Percentiles rank a stretch among this genome's conserved stretches.
Conservation (phyloP, 225 moss, liverwort and hornwort species). For the Physcomitrium patens region DNA sequence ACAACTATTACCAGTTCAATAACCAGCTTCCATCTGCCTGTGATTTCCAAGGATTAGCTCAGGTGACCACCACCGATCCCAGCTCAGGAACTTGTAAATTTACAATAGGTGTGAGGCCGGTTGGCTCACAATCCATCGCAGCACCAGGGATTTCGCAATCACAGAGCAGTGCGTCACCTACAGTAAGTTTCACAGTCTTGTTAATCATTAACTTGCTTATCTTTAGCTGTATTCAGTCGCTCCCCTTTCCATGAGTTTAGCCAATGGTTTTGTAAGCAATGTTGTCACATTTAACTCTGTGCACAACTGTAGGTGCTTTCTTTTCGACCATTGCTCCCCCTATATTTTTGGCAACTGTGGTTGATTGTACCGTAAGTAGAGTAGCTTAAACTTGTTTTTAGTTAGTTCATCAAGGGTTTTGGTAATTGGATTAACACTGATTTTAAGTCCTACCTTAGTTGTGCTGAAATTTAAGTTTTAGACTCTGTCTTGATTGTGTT, state of each 20-base stretch:
- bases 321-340: conserved; percentile 1
- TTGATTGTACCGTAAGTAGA: conserved; percentile 24
- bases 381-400: conserved; percentile 13
- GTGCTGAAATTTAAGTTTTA: too few species aligned
- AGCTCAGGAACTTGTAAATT: conserved; percentile 55
- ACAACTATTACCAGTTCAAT: conserved; percentile 91
- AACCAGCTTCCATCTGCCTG: conserved; percentile 61
- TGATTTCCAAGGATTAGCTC: conserved; percentile 69
- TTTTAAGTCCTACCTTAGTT: background rate
- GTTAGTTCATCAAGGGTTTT: background rate
- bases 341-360: conserved; percentile 26
- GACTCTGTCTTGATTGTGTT: too few species aligned
- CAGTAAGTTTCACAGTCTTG: conserved; percentile 17
- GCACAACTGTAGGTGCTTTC: conserved; percentile 15
- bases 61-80: conserved; percentile 64
- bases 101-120: conserved; percentile 56
- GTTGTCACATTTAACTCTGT: too few species aligned
- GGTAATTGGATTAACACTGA: conserved; percentile 8
- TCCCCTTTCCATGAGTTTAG: too few species aligned
- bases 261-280: background rate
- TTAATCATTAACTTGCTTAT: background rate
- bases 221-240: background rate
- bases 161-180: background rate
- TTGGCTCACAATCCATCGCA: background rate
- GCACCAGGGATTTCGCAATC: background rate